Evolutionary conservation across 2,329 filamentous ascomycete species (phyloP), one percentile per base, ranked within the genome.

Genomic region (Capronia epimyces): DNA sequence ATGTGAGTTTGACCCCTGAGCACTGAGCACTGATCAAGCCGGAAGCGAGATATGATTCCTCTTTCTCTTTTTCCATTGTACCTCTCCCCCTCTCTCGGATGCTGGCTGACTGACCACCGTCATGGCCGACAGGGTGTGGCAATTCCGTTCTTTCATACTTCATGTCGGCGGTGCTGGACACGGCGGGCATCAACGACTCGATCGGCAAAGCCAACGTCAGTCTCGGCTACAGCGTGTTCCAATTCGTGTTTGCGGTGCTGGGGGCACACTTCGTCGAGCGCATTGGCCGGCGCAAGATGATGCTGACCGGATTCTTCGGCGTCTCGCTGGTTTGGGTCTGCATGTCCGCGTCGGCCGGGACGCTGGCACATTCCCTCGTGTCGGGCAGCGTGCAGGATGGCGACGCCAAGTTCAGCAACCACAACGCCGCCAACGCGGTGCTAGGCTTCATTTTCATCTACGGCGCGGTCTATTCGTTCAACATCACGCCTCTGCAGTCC

Each of bases 221-320:
- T 0, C 69, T 83, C 10, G 75, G 76, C 62, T 75, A 78, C 68
- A 72, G 12, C 68, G 82, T 44, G 77, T 64, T 78, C 1, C 76
- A 78, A 20, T 73, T 79, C 20, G 66, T 79, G 27, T 77, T 75
- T 60, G 75, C 78, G 15, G 67, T 80, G 15, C 58, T 76, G 0
- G 81, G 81, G 40, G 78, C 80, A 3, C 68, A 72, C 79, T 69
- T 82, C 43, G 78, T 78, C 1, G 80, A 82, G 32, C 71, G 72
- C 1, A 52, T 82, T 4, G 78, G 80, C n/a, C 77, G 81, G 31
- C 76, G 81, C 2, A 76, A 77, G n/a, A 67, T 79, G 25, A 68
- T 80, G 34, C 63, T 80, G 44, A 74, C 74, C 52, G 76, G 74
- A 44, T 74, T 74, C 52, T 75, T 73, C 18, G 73, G 77, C 57